These are phyloP conservation scores for Penicillium canariense DNA, from an alignment of 495 filamentous ascomycete species.

Conservation along the genomic window DNA sequence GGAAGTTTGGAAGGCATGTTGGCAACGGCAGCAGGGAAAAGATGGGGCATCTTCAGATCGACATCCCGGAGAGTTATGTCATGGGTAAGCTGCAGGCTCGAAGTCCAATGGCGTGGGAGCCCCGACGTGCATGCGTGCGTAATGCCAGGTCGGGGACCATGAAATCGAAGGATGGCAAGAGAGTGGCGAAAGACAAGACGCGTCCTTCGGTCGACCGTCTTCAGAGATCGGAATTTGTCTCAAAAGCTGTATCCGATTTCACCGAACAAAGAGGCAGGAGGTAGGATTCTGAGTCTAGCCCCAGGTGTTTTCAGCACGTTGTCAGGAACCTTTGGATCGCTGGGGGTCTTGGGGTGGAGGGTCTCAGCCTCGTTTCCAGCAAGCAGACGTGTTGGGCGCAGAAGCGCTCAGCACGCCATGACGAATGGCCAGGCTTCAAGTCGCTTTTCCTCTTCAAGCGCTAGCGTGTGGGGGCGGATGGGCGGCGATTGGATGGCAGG, in stretches of 20 bases:
- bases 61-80: background rate
- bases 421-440: background rate
- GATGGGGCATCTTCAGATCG: background rate
- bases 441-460: background rate
- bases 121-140: background rate
- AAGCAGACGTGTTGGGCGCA: background rate
- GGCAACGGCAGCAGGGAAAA: background rate
- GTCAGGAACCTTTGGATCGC: background rate
- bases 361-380: background rate
- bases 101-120: background rate
- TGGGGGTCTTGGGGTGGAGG: background rate
- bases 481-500: constrained; percentile 4
- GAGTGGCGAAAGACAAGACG: background rate
- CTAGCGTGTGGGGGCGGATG: constrained; percentile 5
- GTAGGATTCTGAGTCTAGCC: background rate
- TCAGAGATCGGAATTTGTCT: background rate
- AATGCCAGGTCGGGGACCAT: background rate
- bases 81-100: background rate
- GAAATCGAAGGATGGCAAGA: background rate
- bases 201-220: background rate
- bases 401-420: background rate
- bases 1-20: too few species aligned
- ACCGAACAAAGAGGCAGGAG: background rate
- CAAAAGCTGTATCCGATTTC: background rate
- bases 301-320: background rate